Evolutionary conservation across 352 stramenopile genomes (phyloP).

Genomic region (Phytophthora rubi): DNA sequence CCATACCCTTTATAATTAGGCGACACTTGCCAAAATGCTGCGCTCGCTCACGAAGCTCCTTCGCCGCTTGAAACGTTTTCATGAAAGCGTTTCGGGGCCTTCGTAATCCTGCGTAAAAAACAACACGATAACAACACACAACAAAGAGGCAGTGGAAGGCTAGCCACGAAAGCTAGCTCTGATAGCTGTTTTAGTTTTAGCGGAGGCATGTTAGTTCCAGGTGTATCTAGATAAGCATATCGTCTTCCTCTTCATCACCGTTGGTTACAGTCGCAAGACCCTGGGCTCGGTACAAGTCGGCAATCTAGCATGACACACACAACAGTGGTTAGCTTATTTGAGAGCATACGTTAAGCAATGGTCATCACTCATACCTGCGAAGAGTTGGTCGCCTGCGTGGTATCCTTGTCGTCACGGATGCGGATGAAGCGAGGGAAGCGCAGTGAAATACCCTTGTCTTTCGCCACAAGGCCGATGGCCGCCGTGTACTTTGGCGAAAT

Average conservation of each 20-base stretch:
- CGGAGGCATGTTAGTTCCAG: conserved; percentile 21
- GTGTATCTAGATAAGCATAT: conserved; percentile 80
- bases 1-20: conserved; percentile 34
- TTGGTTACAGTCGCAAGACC: conserved; percentile 70
- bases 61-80: conserved; percentile 14
- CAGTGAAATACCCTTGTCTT: conserved; percentile 96
- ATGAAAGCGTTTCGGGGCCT: conserved; percentile 23
- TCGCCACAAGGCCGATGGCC: conserved; percentile 90
- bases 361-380: conserved; percentile 87
- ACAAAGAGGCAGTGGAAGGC: conserved; percentile 7
- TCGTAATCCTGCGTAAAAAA: conserved; percentile 21
- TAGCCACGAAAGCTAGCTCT: conserved; percentile 2
- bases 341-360: conserved; percentile 5
- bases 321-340: not conserved
- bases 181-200: conserved; percentile 20
- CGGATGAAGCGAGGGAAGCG: conserved; percentile 99
- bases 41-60: not conserved
- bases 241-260: conserved; percentile 73
- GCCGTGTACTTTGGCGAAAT: conserved; percentile 98
- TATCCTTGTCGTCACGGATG: conserved; percentile 97
- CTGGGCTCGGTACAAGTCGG: conserved; percentile 82
- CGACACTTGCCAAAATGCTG: conserved; percentile 24
- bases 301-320: conserved; percentile 50
- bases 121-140: conserved; percentile 8
- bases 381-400: conserved; percentile 95